Conservation (phyloP, 208 protist genomes). For the Acanthamoeba triangularis region DNA sequence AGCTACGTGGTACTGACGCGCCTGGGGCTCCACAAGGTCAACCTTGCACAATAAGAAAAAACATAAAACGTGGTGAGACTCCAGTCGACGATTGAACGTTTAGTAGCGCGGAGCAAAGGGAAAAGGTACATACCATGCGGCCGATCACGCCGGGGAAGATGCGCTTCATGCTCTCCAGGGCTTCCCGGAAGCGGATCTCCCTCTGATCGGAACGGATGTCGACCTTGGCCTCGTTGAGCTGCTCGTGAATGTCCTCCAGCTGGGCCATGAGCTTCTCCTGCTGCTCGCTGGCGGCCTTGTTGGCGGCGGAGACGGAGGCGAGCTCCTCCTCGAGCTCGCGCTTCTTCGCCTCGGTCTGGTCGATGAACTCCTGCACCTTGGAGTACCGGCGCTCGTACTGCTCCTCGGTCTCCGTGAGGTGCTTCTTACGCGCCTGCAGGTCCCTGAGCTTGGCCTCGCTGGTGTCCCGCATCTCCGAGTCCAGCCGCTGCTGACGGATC, state of each 20-base stretch:
- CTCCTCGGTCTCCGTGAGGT: constrained; percentile 66
- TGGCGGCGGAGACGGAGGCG: not conserved
- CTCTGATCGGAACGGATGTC: constrained; percentile 84
- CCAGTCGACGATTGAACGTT: not conserved
- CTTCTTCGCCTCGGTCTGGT: constrained; percentile 70
- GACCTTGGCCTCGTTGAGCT: constrained; percentile 94
- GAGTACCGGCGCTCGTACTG: constrained; percentile 27
- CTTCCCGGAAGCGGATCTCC: constrained; percentile 88
- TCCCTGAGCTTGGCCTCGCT: constrained; percentile 91
- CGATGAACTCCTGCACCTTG: constrained; percentile 64
- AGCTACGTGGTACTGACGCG: constrained; percentile 95
- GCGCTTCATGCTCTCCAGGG: constrained; percentile 94
- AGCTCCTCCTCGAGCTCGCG: constrained; percentile 69
- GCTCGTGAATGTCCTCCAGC: constrained; percentile 90
- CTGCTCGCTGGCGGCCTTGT: constrained; percentile 34
- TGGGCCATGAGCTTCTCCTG: constrained; percentile 87
- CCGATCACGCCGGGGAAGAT: constrained; percentile 94
- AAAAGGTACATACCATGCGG: constrained; percentile 72
- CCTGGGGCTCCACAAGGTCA: constrained; percentile 96
- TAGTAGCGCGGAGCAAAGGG: too few relatives aligned
- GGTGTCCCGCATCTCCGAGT: constrained; percentile 78
- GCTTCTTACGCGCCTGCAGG: constrained; percentile 87
- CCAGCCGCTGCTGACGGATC: constrained; percentile 43
- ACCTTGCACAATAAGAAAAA: constrained; percentile 88
- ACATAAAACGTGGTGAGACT: not conserved